Conservation (phyloP, 2,329 filamentous ascomycete species). For the Epichloe elymi region DNA sequence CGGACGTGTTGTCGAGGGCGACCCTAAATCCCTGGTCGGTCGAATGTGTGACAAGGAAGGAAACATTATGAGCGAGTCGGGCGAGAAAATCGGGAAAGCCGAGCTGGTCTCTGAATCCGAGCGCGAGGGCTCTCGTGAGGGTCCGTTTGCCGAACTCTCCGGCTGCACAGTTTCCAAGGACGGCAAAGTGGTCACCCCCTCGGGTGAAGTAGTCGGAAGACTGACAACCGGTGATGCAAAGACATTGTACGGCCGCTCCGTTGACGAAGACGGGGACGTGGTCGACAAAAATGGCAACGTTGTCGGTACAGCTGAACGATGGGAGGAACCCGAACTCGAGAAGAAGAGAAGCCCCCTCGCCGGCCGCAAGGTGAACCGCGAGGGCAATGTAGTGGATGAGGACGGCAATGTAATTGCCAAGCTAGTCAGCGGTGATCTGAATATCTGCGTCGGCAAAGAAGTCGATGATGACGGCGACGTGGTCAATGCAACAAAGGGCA, state of each 20-base stretch:
- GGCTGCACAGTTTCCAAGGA: conserved; percentile 56
- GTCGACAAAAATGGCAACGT: conserved; percentile 59
- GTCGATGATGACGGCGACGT: conserved; percentile 61
- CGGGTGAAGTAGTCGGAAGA: conserved; percentile 46
- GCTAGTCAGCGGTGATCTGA: conserved; percentile 53
- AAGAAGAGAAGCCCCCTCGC: conserved; percentile 32
- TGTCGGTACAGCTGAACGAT: conserved; percentile 45
- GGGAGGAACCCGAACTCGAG: conserved; percentile 42
- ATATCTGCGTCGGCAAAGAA: conserved; percentile 52
- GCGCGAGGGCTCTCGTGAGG: conserved; percentile 48
- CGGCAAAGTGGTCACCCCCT: conserved; percentile 29
- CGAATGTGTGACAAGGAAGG: conserved; percentile 61
- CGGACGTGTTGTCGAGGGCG: conserved; percentile 55
- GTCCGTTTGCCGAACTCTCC: conserved; percentile 53
- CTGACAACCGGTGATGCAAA: conserved; percentile 60
- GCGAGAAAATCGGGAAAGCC: conserved; percentile 53
- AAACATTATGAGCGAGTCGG: conserved; percentile 59
- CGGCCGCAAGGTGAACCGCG: conserved; percentile 42
- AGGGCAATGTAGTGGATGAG: conserved; percentile 45
- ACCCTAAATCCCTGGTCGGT: conserved; percentile 48
- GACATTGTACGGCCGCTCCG: conserved; percentile 55
- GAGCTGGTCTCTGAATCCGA: conserved; percentile 57
- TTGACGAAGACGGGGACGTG: conserved; percentile 75
- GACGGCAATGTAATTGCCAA: conserved; percentile 51
- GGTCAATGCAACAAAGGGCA: conserved; percentile 53